phyloP scores from a whole-genome alignment of 2,329 filamentous ascomycete genomes.

The Aspergillus novofumigatus region DNA sequence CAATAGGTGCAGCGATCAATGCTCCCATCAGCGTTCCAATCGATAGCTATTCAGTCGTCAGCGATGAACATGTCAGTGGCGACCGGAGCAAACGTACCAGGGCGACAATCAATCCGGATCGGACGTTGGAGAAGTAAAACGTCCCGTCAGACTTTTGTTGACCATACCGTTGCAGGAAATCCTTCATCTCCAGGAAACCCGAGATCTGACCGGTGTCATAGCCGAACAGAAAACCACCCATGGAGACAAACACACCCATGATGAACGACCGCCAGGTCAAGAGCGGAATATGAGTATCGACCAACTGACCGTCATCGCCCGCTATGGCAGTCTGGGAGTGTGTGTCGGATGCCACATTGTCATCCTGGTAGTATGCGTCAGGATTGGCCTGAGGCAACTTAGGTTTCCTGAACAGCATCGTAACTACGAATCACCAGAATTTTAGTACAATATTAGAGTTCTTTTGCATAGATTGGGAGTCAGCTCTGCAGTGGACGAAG shows the following conservation, averaged over 20 bases:
- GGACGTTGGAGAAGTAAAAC: conserved; percentile 38
- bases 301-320: not conserved
- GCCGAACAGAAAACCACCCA: conserved; percentile 44
- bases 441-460: not conserved
- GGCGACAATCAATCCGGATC: conserved; percentile 41
- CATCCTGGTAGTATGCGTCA: not conserved
- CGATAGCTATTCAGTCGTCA: conserved; percentile 29
- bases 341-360: not conserved
- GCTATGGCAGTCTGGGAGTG: not conserved
- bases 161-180: conserved; percentile 39
- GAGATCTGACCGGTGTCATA: conserved; percentile 45
- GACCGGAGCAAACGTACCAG: conserved; percentile 25
- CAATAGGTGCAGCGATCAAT: conserved; percentile 37
- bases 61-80: not conserved
- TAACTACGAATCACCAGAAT: not conserved
- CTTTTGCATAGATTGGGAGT: not conserved
- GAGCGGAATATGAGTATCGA: conserved; percentile 16
- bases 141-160: conserved; percentile 24
- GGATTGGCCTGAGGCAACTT: not conserved
- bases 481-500: not conserved
- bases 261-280: conserved; percentile 31
- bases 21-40: conserved; percentile 43
- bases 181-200: conserved; percentile 39
- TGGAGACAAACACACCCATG: conserved; percentile 41
- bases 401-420: not conserved